Conservation (phyloP, 2,329 filamentous ascomycete species). For the Chalara sp. region DNA sequence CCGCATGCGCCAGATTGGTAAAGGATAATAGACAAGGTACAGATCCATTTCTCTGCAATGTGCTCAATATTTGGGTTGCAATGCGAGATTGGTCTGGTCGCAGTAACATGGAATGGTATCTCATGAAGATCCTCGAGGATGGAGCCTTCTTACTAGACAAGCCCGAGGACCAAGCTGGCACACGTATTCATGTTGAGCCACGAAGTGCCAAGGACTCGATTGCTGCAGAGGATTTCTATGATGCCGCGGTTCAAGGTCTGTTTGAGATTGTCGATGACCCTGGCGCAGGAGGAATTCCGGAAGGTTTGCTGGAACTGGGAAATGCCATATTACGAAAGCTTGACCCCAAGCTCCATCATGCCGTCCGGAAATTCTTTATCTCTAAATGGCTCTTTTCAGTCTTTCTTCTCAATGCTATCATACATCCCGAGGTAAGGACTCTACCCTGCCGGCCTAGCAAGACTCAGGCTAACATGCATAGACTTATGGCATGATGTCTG, state of each 20-base stretch:
- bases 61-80: slow-evolving; percentile 81
- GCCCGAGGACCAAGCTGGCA: slow-evolving; percentile 70
- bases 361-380: slow-evolving; percentile 76
- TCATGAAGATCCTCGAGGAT: slow-evolving; percentile 91
- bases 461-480: slow-evolving; percentile 16
- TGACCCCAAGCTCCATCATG: slow-evolving; percentile 63
- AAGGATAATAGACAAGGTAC: slow-evolving; percentile 68
- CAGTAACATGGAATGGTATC: slow-evolving; percentile 83
- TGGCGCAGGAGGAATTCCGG: slow-evolving; percentile 77
- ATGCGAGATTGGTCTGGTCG: slow-evolving; percentile 88
- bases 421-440: slow-evolving; percentile 71
- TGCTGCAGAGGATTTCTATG: slow-evolving; percentile 82
- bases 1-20: slow-evolving; percentile 76
- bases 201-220: slow-evolving; percentile 75
- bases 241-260: slow-evolving; percentile 69
- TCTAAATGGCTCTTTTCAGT: slow-evolving; percentile 89
- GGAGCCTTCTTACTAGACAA: slow-evolving; percentile 86
- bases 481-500: slow-evolving; percentile 65
- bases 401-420: slow-evolving; percentile 76
- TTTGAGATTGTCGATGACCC: slow-evolving; percentile 84
- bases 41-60: slow-evolving; percentile 73
- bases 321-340: slow-evolving; percentile 77
- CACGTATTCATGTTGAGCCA: slow-evolving; percentile 63
- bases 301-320: slow-evolving; percentile 76
- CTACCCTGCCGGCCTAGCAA: neutral